Base-by-base conservation (phyloP, 2,329 filamentous ascomycete genomes). In the Endothia cerciana region DNA sequence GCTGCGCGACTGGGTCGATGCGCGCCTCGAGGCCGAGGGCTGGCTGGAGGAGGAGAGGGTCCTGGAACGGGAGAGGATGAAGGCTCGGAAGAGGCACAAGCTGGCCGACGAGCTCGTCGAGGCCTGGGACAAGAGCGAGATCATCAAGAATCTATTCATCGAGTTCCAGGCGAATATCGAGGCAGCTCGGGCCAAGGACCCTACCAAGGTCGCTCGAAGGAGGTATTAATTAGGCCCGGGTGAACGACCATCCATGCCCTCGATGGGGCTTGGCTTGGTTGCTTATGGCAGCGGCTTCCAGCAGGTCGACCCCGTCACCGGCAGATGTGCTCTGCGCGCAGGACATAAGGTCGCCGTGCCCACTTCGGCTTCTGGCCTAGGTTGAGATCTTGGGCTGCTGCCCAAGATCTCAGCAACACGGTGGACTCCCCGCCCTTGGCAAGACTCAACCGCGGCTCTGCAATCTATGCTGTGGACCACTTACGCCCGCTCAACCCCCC, bases 1-100 rank as follows among this genome's bases (percentile, higher is more conserved):
- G 56, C 85, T 94, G n/a, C 89, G 91, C 72, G 83, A 89, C 69
- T 91, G 86, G 84, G 88, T 94, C 0, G 81, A 90, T 30, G 82
- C 84, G 36, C 86, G 85, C 62, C 84, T 95, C 0, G 76, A 82
- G 30, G 75, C 75, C 1, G 81, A 88, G 66, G 87, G 87, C 0
- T 83, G 89, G 69, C 81, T 90, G 69, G 79, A 79, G 0, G 77
- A 87, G 0, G 77, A 83, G 13, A 83, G 87, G 72, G 78, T 93
- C 40, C 79, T 87, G 1, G 80, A 87, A 73, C 81, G 90, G 10
- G 87, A 89, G 65, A 81, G 79, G 64, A 85, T 87, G 85, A 89
- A 83, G 69, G 79, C 82, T 30, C 86, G 84, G 73, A 85, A 87
- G 73, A 80, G 84, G 51, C 80, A 83, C 40, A 84, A 86, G 69